Base-by-base conservation (phyloP, 2,329 filamentous ascomycete species). In the Boeremia exigua region DNA sequence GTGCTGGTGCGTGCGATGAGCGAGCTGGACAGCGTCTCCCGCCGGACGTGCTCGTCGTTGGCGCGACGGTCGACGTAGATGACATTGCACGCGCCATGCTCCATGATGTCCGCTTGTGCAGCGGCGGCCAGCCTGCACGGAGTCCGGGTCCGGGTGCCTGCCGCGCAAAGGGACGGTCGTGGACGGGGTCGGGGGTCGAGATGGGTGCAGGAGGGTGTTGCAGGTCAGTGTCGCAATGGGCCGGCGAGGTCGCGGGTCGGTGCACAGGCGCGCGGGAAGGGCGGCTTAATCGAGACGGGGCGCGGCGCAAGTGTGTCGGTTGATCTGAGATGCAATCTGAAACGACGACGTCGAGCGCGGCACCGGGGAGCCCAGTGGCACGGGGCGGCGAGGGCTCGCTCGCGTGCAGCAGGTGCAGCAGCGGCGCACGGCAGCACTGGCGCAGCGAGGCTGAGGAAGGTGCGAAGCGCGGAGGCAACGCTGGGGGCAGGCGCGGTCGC, bases 1-100 rank as follows among this genome's bases (percentile, higher is more conserved):
- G 69, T 72, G 57, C 62, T 73, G 6, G 67, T 72, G 36, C 69
- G 59, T 25, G 70, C 71, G 27, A 67, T 70, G 15, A 73, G 63
- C 17, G 71, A 74, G 46, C 64, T 67, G 44, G 71, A 71, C 58
- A 76, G 62, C 46, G 68, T 69, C 51, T 76, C 73, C 52, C 70
- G 68, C 37, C 69, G 69, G 37, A 77, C 74, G 59, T 74, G 67
- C 60, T 76, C 75, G 56, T 77, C 74, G 60, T 75, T 71, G 56
- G 75, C 75, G 49, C 76, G 73, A 45, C 76, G 72, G 65, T 79
- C 75, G 59, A 78, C 68, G 69, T 79, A 79, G 56, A 79, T 75
- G 47, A 79, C 71, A 66, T 78, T 77, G 69, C 76, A 78, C 54
- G 74, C 71, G 65, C 75, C 76, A 75, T 77, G 75, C 54, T 78